Evolutionary conservation across 2,329 filamentous ascomycete genomes (phyloP).

Genomic region (Aspergillus piperis): DNA sequence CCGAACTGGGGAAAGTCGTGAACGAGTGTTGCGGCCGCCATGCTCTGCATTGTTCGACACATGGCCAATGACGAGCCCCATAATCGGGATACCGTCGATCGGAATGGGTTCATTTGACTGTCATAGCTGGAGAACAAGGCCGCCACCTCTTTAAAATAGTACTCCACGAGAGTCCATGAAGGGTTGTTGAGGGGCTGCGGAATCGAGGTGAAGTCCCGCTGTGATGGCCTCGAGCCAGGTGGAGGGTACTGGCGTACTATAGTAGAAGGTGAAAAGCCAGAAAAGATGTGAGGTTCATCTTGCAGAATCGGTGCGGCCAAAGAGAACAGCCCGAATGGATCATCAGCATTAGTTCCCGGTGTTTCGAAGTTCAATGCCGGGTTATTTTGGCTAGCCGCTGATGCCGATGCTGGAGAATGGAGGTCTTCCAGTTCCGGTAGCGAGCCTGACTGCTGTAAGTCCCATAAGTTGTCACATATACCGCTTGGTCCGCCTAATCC

Average conservation of each 20-base stretch:
- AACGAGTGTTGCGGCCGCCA: constrained; percentile 63
- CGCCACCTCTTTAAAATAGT: constrained; percentile 66
- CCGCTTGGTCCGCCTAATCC: constrained; percentile 20
- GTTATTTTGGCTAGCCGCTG: constrained; percentile 18
- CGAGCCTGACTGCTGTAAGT: constrained; percentile 28
- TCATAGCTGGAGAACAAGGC: constrained; percentile 66
- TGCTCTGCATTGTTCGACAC: constrained; percentile 63
- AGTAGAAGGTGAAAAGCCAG: constrained; percentile 34
- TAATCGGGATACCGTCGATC: constrained; percentile 58
- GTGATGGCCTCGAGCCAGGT: constrained; percentile 18
- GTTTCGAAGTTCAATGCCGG: constrained; percentile 22
- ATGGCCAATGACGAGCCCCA: constrained; percentile 62
- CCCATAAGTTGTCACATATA: constrained; percentile 36
- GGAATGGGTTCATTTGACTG: constrained; percentile 62
- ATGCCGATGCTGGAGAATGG: constrained; percentile 23
- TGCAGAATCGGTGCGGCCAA: constrained; percentile 24
- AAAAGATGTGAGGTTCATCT: constrained; percentile 21
- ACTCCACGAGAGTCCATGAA: constrained; percentile 60
- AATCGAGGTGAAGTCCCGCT: constrained; percentile 37
- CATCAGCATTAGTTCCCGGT: constrained; percentile 21
- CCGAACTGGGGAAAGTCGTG: constrained; percentile 59
- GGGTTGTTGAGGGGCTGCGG: constrained; percentile 48
- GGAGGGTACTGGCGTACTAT: constrained; percentile 39
- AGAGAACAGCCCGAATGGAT: constrained; percentile 29
- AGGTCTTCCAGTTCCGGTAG: constrained; percentile 38